phyloP scores from a whole-genome alignment of 345 rosid species.

The Syzygium grande region DNA sequence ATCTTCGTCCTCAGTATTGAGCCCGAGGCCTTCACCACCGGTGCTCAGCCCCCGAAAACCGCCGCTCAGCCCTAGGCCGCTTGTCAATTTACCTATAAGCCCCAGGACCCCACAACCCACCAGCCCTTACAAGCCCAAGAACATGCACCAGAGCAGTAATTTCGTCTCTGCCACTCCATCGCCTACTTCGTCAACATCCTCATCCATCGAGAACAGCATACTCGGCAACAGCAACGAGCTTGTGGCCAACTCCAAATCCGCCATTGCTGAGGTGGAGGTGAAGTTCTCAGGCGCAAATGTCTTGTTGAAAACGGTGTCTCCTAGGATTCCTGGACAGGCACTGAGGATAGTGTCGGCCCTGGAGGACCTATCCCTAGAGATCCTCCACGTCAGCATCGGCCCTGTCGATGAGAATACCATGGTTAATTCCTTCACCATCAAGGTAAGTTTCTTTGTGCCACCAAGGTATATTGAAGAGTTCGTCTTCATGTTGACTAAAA shows the following conservation, averaged over 20 bases:
- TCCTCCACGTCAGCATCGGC: constrained; percentile 55
- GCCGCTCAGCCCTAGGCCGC: constrained; percentile 24
- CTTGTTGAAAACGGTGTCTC: constrained; percentile 74
- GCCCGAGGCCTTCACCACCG: constrained; percentile 49
- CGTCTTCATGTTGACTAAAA: background rate
- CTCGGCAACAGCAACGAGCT: constrained; percentile 46
- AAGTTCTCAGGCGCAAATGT: constrained; percentile 84
- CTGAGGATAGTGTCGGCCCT: constrained; percentile 68
- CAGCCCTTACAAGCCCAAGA: constrained; percentile 11
- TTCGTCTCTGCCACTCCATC: constrained; percentile 36
- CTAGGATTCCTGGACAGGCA: constrained; percentile 75
- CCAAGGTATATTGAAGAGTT: background rate
- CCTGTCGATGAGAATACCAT: constrained; percentile 66
- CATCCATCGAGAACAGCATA: constrained; percentile 4
- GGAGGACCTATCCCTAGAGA: constrained; percentile 76
- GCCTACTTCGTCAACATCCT: constrained; percentile 50
- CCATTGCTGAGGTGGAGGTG: constrained; percentile 86
- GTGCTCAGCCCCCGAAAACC: constrained; percentile 78
- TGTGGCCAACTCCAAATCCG: constrained; percentile 75
- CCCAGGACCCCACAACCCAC: constrained; percentile 18
- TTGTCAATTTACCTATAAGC: constrained; percentile 10
- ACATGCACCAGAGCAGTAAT: background rate
- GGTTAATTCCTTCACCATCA: constrained; percentile 85
- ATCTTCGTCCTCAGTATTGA: constrained; percentile 30
- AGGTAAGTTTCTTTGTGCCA: constrained; percentile 36